Conservation (phyloP, 73 alveolate species). For the Paramecium sexaurelia region DNA sequence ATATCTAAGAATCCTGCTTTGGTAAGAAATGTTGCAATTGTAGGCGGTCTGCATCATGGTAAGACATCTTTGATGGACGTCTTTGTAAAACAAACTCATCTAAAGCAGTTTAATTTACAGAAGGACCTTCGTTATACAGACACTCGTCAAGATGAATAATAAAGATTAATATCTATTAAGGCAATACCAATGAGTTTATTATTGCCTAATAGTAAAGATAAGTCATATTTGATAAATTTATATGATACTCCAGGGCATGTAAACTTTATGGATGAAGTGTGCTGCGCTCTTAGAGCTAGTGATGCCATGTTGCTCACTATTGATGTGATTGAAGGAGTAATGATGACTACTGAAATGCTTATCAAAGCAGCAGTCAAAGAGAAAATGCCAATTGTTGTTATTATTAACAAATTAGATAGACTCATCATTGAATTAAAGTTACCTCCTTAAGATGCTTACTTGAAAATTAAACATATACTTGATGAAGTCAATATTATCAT, state of each 20-base stretch:
- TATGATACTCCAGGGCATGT: constrained; percentile 99
- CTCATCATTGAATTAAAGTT: constrained; percentile 95
- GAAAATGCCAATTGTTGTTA: constrained; percentile 87
- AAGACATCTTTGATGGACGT: constrained; percentile 98
- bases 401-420: constrained; percentile 97
- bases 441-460: constrained; percentile 99
- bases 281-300: constrained; percentile 83
- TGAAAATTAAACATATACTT: constrained; percentile 91
- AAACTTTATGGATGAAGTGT: constrained; percentile 95
- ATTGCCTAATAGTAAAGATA: constrained; percentile 96
- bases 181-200: constrained; percentile 96
- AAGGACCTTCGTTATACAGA: constrained; percentile 93
- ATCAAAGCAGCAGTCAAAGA: constrained; percentile 87
- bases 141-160: constrained; percentile 96
- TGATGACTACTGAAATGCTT: constrained; percentile 81
- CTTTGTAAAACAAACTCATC: constrained; percentile 94
- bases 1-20: constrained; percentile 93
- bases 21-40: constrained; percentile 96
- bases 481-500: constrained; percentile 92
- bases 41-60: constrained; percentile 99
- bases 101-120: constrained; percentile 65
- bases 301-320: constrained; percentile 95
- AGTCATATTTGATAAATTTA: constrained; percentile 94
- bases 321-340: constrained; percentile 94
- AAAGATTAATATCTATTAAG: constrained; percentile 93